A percentile compares a stretch with the other conserved stretches of the same genome.
Evolutionary conservation across 345 rosid genomes (phyloP).

Genomic region (Diplotaxis tenuifolia): DNA sequence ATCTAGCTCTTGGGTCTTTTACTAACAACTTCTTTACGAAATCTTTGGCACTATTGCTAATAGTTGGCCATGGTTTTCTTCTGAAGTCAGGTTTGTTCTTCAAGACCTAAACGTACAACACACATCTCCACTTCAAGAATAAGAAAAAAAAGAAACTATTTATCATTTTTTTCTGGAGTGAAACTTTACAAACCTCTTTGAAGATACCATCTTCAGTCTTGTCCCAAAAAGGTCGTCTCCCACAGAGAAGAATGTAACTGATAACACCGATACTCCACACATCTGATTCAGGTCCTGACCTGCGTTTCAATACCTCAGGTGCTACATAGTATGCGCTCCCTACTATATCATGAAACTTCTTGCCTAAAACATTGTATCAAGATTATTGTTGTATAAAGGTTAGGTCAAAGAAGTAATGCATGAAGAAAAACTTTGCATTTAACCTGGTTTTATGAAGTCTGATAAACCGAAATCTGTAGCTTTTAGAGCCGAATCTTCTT

Average conservation of each 20-base stretch:
- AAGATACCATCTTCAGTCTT: slow-evolving; percentile 98
- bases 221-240: slow-evolving; percentile 98
- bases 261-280: slow-evolving; percentile 99
- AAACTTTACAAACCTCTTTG: slow-evolving; percentile 21
- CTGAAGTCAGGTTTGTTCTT: slow-evolving; percentile 65
- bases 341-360: slow-evolving; percentile 68
- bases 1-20: slow-evolving; percentile 85
- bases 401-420: background rate
- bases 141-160: background rate
- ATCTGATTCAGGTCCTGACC: slow-evolving; percentile 97
- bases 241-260: slow-evolving; percentile 90
- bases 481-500: slow-evolving; percentile 72
- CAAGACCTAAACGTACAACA: background rate
- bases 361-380: background rate
- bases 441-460: slow-evolving; percentile 89
- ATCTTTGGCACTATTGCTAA: slow-evolving; percentile 85
- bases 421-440: background rate
- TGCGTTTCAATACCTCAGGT: slow-evolving; percentile 94
- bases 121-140: background rate
- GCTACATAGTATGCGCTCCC: slow-evolving; percentile 99
- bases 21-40: slow-evolving; percentile 87
- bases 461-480: slow-evolving; percentile 99
- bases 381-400: background rate
- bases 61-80: slow-evolving; percentile 91
- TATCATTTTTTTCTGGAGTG: background rate